Conservation (phyloP, 768 basidiomycete species). For the Suillus luteus region DNA sequence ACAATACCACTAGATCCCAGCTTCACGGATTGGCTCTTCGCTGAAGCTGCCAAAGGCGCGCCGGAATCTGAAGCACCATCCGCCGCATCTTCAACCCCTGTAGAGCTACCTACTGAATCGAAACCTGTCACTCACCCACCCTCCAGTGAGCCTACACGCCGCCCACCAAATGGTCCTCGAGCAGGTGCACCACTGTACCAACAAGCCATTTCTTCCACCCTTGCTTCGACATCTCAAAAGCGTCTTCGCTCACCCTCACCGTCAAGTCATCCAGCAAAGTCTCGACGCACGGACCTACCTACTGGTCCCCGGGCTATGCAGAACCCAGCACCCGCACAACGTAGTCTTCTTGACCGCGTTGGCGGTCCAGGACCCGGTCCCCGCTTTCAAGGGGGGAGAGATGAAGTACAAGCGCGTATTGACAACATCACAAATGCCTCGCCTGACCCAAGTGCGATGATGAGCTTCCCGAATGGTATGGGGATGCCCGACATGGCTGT, state of each 20-base stretch:
- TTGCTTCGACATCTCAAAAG: conserved; percentile 61
- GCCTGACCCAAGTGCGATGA: conserved; percentile 46
- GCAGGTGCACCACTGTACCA: conserved; percentile 61
- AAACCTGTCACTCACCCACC: conserved; percentile 35
- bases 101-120: conserved; percentile 28
- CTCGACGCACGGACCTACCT: conserved; percentile 74
- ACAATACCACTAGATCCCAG: conserved; percentile 53
- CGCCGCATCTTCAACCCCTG: conserved; percentile 30
- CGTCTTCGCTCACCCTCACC: conserved; percentile 66
- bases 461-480: conserved; percentile 41
- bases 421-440: conserved; percentile 71
- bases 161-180: conserved; percentile 51
- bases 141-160: conserved; percentile 32
- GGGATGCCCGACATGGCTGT: conserved; percentile 64
- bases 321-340: conserved; percentile 41
- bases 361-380: conserved; percentile 51
- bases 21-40: conserved; percentile 90
- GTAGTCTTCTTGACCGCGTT: conserved; percentile 83
- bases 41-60: conserved; percentile 72
- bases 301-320: conserved; percentile 87
- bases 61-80: conserved; percentile 49
- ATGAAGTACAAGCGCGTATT: conserved; percentile 79
- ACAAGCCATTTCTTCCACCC: conserved; percentile 69
- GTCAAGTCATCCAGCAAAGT: conserved; percentile 66
- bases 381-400: conserved; percentile 42